Base-by-base conservation (phyloP, 2,329 filamentous ascomycete species). In the Sclerotinia nivalis region DNA sequence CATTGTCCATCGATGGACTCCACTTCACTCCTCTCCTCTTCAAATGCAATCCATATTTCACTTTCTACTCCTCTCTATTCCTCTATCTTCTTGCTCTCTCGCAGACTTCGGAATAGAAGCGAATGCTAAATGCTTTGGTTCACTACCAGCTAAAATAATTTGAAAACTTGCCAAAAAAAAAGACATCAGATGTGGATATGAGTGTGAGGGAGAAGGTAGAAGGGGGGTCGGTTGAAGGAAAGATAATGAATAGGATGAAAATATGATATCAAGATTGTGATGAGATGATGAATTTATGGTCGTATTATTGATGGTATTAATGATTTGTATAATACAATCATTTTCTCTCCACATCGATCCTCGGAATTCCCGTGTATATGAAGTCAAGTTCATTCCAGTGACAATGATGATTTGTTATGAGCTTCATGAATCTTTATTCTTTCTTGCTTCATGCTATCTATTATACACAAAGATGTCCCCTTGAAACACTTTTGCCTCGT, bases 111-210 rank as follows among this genome's bases (percentile, higher is more conserved):
- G 45, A 40, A 67, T 25, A 59, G 65, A 67, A 67, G 52, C 31
- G 25, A 37, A 13, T 45, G 28, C 54, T 64, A 64, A 64, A 62
- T 49, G 31, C 60, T 52, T 40, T 64, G 60, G 60, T 64, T 64
- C 45, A 40, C 25, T 52, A 28, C 47, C 60, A 64, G 60, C 47
- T 64, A 64, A 64, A 64, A 40, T 22, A 28, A 60, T 25, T 12
- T 64, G 31, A 64, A 37, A 64, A 64, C 50, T 52, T 50, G 60
- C 31, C 50, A 18, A 37, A 10, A 20, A n/a, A 49, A 45, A 47
- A 12, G 9, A 8, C 31, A 20, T 18, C 45, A 13, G 20, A 12
- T n/a, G 10, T 34, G 43, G 28, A 62, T 56, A 56, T 40, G 45
- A 22, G 15, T 58, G 20, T 34, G 31, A 3, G 37, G 28, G 47